Base-by-base conservation (phyloP, 2,329 filamentous ascomycete species). In the Cladobotryum mycophilum region DNA sequence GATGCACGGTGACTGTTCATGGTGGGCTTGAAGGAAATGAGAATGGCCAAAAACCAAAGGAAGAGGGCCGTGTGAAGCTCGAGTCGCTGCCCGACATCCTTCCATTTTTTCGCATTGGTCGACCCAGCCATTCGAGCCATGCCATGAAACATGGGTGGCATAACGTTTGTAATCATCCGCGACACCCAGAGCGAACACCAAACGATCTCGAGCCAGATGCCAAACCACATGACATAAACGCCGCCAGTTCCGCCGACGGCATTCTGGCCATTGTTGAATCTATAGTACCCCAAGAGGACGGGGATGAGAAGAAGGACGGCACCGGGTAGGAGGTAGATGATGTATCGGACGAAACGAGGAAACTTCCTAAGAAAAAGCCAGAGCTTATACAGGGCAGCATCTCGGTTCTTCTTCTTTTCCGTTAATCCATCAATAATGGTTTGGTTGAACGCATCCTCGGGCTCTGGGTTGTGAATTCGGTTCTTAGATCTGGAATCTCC, bases 81-180 rank as follows among this genome's bases (percentile, higher is more conserved):
- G 42, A 97, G 78, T 59, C 90, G 84, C 53, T 84, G 85, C 17
- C 89, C 90, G 64, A 96, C 82, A 60, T 95, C 91, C 61, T 84
- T 85, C 91, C 91, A 96, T 65, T 96, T 96, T 72, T 93, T 95
- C 62, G 83, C 79, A 59, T 88, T 92, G 65, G 90, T 93, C 14
- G 91, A 93, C 2, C 77, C 80, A 62, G 89, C 84, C 5, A 92
- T 73, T 60, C 84, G 88, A 5, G 89, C 84, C 14, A 87, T 33
- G 8, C 69, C 60, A 37, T 70, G 68, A 51, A 81, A 70, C 5
- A 72, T 49, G 22, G 64, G 67, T 0, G 79, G 78, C 56, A 81
- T 67, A 35, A 78, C 63, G 22, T 75, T 73, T 3, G 76, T 78
- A 40, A 75, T 57, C 62, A 81, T 78, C 12, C 78, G 73, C 1